phyloP scores from a whole-genome alignment of 495 filamentous ascomycete species.

The Penicillium atrosanguineum region DNA sequence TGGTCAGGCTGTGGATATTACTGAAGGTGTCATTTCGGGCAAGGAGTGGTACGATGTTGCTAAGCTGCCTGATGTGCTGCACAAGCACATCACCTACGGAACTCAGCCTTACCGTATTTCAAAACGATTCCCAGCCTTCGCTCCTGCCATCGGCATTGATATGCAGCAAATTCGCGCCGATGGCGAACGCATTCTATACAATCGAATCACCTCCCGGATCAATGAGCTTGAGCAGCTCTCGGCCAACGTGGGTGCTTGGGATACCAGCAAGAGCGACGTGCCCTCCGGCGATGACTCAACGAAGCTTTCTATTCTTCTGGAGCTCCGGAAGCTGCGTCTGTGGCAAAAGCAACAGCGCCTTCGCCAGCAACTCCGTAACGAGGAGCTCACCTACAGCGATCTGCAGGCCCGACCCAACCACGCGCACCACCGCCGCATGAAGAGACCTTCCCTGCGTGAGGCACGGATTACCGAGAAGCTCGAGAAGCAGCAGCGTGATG shows the following conservation, averaged over 20 bases:
- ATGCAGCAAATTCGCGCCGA: constrained; percentile 79
- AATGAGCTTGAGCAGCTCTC: constrained; percentile 76
- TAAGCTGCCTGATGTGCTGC: constrained; percentile 60
- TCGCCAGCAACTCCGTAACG: constrained; percentile 78
- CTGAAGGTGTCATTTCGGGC: constrained; percentile 25
- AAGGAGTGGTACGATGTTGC: constrained; percentile 59
- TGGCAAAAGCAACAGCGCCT: constrained; percentile 81
- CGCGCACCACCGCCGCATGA: constrained; percentile 82
- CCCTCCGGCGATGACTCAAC: constrained; percentile 74
- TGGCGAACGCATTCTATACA: constrained; percentile 82
- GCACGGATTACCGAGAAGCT: constrained; percentile 96
- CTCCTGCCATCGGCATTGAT: constrained; percentile 71
- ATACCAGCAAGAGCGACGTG: constrained; percentile 66
- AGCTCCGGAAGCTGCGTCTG: constrained; percentile 49
- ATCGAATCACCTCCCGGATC: constrained; percentile 80
- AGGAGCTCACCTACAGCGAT: constrained; percentile 82
- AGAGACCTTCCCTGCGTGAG: constrained; percentile 94
- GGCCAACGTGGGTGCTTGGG: constrained; percentile 80
- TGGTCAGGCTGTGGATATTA: constrained; percentile 33
- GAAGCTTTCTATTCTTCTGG: constrained; percentile 50
- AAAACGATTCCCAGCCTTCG: constrained; percentile 76
- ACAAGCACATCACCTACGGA: constrained; percentile 67
- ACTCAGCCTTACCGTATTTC: constrained; percentile 70
- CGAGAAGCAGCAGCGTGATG: constrained; percentile 97
- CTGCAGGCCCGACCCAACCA: constrained; percentile 58